Percentiles rank a stretch among this genome's conserved stretches.
These are phyloP conservation scores for Luffa aegyptiaca DNA, from an alignment of 306 rosid genomes.

Conservation along the genomic window DNA sequence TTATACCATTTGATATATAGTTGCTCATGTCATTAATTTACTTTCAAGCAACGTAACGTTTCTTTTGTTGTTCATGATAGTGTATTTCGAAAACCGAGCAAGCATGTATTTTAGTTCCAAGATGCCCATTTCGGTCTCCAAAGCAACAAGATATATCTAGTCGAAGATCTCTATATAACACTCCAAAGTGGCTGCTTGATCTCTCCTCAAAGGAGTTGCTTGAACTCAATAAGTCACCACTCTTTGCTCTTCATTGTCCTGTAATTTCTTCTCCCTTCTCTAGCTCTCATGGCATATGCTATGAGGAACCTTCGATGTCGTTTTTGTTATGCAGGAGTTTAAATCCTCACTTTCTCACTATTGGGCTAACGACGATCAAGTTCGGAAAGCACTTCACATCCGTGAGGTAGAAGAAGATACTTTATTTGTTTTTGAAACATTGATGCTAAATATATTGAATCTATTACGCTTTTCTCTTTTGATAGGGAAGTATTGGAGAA, in stretches of 20 bases:
- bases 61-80: background rate
- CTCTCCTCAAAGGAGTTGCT: background rate
- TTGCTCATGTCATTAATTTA: background rate
- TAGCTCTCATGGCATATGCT: too few relatives aligned
- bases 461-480: background rate
- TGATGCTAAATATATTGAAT: background rate
- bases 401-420: constrained; percentile 23
- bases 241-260: too few relatives aligned
- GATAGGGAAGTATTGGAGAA: constrained; percentile 3
- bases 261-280: background rate
- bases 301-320: background rate
- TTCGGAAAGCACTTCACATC: constrained; percentile 39
- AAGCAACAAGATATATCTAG: background rate
- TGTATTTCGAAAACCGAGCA: background rate
- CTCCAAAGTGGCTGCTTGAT: background rate
- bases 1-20: background rate
- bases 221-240: background rate
- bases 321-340: background rate
- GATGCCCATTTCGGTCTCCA: background rate
- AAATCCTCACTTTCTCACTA: constrained; percentile 18
- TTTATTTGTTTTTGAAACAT: background rate
- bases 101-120: background rate
- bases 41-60: background rate
- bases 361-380: constrained; percentile 52
- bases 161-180: background rate